phyloP scores from a whole-genome alignment of 2,329 filamentous ascomycete species.

The Incumbomyces delicatus region DNA sequence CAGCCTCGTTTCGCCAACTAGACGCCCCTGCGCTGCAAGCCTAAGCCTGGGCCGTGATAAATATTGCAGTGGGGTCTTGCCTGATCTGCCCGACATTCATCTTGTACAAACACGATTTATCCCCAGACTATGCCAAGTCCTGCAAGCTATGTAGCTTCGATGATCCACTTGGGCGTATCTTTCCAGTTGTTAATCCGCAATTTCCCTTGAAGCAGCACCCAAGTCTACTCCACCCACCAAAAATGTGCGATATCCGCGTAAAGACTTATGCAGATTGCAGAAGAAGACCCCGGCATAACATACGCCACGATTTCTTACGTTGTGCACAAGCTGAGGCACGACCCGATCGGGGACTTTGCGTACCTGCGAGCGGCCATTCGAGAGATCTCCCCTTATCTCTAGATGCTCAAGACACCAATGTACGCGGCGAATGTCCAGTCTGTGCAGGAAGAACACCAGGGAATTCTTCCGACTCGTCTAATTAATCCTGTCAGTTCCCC shows the following conservation, averaged over 20 bases:
- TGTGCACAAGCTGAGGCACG: not conserved
- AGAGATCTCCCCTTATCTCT: not conserved
- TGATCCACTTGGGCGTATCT: no score
- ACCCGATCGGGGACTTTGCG: not conserved
- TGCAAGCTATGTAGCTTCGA: no score
- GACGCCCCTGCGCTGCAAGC: no score
- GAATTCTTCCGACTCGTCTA: not conserved
- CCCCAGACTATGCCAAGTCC: no score
- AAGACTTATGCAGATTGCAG: not conserved
- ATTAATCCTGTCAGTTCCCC: slow-evolving; percentile 2
- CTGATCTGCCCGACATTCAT: no score
- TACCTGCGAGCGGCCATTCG: not conserved
- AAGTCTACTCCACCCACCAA: no score
- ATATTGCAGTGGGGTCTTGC: no score
- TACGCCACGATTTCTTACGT: not conserved
- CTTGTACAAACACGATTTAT: no score
- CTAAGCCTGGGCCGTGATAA: no score
- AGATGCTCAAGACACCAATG: slow-evolving; percentile 3
- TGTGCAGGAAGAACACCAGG: not conserved
- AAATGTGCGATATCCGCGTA: not conserved
- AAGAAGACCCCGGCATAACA: not conserved
- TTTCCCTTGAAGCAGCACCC: no score
- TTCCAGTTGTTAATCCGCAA: no score
- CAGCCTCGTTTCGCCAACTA: no score
- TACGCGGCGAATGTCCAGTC: not conserved